Evolutionary conservation across 2,329 filamentous ascomycete species (phyloP), one percentile per base, ranked within the genome.

Genomic region (Sporothrix mexicana): DNA sequence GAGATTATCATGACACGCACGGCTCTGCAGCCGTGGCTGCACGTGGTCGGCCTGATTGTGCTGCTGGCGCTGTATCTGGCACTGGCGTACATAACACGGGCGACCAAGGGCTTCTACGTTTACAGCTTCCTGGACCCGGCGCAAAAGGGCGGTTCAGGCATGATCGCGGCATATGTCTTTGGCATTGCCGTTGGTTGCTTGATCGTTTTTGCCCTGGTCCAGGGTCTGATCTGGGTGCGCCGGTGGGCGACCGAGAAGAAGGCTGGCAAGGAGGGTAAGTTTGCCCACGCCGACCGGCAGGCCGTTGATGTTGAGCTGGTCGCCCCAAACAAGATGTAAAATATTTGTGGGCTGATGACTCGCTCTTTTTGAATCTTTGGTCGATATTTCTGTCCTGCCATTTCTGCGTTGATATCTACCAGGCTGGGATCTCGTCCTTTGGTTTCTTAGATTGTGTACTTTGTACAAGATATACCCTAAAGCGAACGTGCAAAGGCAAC

Each of bases 51-150:
- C 78, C 83, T 95, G 15, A 81, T 95, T 75, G 72, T 93, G n/a
- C 80, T 96, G 7, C 85, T 97, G 57, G 88, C 88, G 0, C 82
- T 91, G 3, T 97, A 97, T 79, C 85, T 95, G 12, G 88, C 84
- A 0, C 82, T 97, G 17, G 93, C 93, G 0, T 97, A 93, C 80
- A 77, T 96, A 25, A 95, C 92, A 0, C 81, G 88, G 74, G 88
- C 88, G 4, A 90, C 90, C 0, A 85, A 94, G 80, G 88, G 88
- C 2, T 93, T 91, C 79, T 97, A 95, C 80, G 87, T 92, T 0
- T 97, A 97, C 82, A 80, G 78, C 73, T 97, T 97, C 82, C 86
- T 97, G n/a, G 86, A 97, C 79, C 85, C 89, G 1, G 72, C 68
- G 17, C 78, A 80, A 20, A 81, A 87, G 68, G 85, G 86, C 17